phyloP scores from a whole-genome alignment of 352 stramenopile genomes.

The Globisporangium nagaii region DNA sequence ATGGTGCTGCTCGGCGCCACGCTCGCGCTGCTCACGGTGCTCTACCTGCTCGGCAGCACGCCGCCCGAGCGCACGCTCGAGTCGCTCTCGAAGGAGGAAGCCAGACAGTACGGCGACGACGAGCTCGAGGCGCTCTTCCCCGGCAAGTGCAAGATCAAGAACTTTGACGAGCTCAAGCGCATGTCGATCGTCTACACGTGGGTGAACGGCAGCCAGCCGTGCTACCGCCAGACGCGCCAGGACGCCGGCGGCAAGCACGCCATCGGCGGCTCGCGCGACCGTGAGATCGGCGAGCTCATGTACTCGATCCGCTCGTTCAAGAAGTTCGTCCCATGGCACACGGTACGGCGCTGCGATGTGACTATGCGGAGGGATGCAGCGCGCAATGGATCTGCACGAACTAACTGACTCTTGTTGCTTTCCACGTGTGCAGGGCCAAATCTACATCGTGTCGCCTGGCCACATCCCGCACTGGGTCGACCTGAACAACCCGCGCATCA shows the following conservation, averaged over 20 bases:
- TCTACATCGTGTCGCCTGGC: slow-evolving; percentile 80
- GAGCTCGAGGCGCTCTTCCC: slow-evolving; percentile 62
- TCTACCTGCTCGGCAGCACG: slow-evolving; percentile 34
- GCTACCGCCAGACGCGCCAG: slow-evolving; percentile 68
- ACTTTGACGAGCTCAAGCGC: slow-evolving; percentile 77
- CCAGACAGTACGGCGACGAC: slow-evolving; percentile 27
- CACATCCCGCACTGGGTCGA: slow-evolving; percentile 85
- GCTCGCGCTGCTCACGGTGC: slow-evolving; percentile 33
- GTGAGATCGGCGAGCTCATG: slow-evolving; percentile 85
- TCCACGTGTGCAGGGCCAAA: slow-evolving; percentile 39
- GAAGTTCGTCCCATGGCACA: slow-evolving; percentile 83
- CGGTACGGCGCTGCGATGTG: slow-evolving; percentile 11
- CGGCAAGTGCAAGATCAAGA: slow-evolving; percentile 78
- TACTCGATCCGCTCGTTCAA: slow-evolving; percentile 83
- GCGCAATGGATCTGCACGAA: background rate
- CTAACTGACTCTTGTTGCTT: background rate
- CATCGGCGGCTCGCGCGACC: slow-evolving; percentile 73
- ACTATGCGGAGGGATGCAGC: background rate
- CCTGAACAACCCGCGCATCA: slow-evolving; percentile 73
- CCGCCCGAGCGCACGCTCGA: slow-evolving; percentile 28
- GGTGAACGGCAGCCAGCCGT: slow-evolving; percentile 84
- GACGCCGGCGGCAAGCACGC: slow-evolving; percentile 64
- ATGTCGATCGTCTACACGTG: slow-evolving; percentile 90
- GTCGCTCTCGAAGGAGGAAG: slow-evolving; percentile 23
- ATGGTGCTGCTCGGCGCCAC: slow-evolving; percentile 37